Base-by-base conservation (phyloP, 257 asterid species). In the Plantago major region DNA sequence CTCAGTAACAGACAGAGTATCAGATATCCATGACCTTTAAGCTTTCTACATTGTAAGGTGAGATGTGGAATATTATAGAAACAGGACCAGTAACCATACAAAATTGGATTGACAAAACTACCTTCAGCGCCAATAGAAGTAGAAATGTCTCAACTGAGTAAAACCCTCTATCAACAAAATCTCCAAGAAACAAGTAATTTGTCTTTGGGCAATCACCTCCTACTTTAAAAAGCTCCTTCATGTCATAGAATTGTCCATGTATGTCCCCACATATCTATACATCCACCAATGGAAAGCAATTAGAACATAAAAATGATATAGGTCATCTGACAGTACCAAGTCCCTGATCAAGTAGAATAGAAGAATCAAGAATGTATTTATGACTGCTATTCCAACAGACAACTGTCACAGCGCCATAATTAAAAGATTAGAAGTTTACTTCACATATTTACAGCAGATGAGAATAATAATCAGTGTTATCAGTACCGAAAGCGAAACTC, bases 181-280 rank as follows among this genome's bases (percentile, higher is more conserved):
- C 99, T 69, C 97, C 99, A 68, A 92, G 95, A 84, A 92, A 92
- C 65, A 92, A 80, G 79, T 92, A 92, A 82, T 86, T 92, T 44
- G 97, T 92, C 73, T 80, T 77, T 10, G 97, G 99, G 66, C 96
- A 92, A 75, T 89, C 97, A 60, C 97, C 97, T 46, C 97, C 99
- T 33, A 89, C 99, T 80, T 78, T 89, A 71, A 92, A 92, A 69
- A 92, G 89, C 81, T 92, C 97, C 76, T 86, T 86, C 99, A 92
- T 82, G 87, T 92, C 99, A 80, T 89, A 89, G 69, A 92, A 89
- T 70, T 92, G 99, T 57, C 99, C 99, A 9, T 92, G 99, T 63
- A 92, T 92, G 84, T 92, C 99, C 37, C 99, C 99, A 76, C 99
- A 92, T 65, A 92, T 89, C 98, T 92, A n/a, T n/a, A 75, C 67